These are phyloP conservation scores for Phytophthora sp. DNA, from an alignment of 352 stramenopile genomes.

Conservation along the genomic window DNA sequence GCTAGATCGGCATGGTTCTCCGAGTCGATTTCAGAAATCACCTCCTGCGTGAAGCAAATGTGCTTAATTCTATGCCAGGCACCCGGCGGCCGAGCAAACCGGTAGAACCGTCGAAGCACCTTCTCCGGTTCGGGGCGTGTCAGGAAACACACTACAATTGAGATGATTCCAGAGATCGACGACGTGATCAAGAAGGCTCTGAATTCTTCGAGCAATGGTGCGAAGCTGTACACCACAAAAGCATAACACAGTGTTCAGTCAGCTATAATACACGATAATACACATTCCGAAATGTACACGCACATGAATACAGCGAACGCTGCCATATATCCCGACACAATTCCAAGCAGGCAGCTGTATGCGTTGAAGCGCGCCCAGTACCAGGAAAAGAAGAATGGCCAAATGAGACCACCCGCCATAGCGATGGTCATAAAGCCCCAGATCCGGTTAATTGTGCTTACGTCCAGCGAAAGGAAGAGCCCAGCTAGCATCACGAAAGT, in stretches of 20 bases:
- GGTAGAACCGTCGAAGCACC: slow-evolving; percentile 69
- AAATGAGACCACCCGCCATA: slow-evolving; percentile 68
- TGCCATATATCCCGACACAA: slow-evolving; percentile 58
- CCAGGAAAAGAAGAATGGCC: slow-evolving; percentile 83
- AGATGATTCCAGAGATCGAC: slow-evolving; percentile 53
- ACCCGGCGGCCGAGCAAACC: slow-evolving; percentile 67
- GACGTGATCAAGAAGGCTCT: slow-evolving; percentile 66
- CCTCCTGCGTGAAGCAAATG: slow-evolving; percentile 63
- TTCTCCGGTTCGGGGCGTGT: slow-evolving; percentile 53
- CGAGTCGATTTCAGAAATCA: slow-evolving; percentile 56
- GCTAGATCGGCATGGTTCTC: slow-evolving; percentile 71
- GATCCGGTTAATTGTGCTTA: slow-evolving; percentile 80
- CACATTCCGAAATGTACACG: slow-evolving; percentile 8
- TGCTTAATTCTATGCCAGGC: slow-evolving; percentile 60
- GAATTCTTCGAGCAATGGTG: slow-evolving; percentile 58
- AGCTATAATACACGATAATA: neutral
- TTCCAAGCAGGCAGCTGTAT: slow-evolving; percentile 57
- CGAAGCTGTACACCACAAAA: slow-evolving; percentile 42
- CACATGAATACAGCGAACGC: slow-evolving; percentile 75
- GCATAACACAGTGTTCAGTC: neutral
- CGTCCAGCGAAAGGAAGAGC: slow-evolving; percentile 65
- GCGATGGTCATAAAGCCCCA: slow-evolving; percentile 86
- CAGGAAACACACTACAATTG: slow-evolving; percentile 44
- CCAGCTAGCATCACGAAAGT: slow-evolving; percentile 64
- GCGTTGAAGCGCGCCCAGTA: slow-evolving; percentile 85